Evolutionary conservation across 768 basidiomycete genomes (phyloP).

Genomic region (Auricularia heimuer): DNA sequence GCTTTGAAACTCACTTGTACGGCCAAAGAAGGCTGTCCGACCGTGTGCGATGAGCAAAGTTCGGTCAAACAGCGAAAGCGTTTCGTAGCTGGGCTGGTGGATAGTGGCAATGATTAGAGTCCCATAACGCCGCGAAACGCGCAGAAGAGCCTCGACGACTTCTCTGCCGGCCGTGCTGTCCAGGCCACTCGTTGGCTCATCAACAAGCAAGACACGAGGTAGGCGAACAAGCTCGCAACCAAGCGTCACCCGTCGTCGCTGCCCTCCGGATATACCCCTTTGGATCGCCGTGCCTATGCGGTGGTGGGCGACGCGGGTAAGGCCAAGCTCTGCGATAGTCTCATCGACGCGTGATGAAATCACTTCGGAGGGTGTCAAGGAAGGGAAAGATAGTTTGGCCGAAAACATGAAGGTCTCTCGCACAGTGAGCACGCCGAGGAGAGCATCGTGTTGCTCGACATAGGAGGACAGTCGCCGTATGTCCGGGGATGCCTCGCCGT

Average conservation of each 20-base stretch:
- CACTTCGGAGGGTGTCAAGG: conserved; percentile 16
- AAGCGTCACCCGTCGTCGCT: conserved; percentile 53
- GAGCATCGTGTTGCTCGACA: conserved; percentile 52
- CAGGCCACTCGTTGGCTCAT: conserved; percentile 51
- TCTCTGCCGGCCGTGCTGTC: conserved; percentile 39
- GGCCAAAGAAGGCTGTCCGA: conserved; percentile 32
- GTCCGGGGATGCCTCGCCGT: conserved; percentile 10
- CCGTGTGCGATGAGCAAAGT: conserved; percentile 51
- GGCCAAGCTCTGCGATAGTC: conserved; percentile 37
- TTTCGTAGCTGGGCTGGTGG: conserved; percentile 57
- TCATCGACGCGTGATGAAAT: conserved; percentile 33
- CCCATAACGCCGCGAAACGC: conserved; percentile 34
- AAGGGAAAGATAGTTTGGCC: conserved; percentile 32
- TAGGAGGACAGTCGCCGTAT: conserved; percentile 38
- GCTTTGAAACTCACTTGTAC: conserved; percentile 11
- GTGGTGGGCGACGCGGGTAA: conserved; percentile 38
- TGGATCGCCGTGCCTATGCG: conserved; percentile 48
- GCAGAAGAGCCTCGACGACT: conserved; percentile 33
- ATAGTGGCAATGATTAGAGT: conserved; percentile 56
- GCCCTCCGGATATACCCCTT: conserved; percentile 55
- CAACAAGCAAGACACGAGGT: conserved; percentile 51
- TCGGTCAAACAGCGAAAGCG: conserved; percentile 49
- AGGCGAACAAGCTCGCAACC: conserved; percentile 51
- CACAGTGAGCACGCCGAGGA: conserved; percentile 49
- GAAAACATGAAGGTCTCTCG: conserved; percentile 45